These are phyloP conservation scores for Quercus phellos DNA, from an alignment of 331 rosid species.

Conservation along the genomic window DNA sequence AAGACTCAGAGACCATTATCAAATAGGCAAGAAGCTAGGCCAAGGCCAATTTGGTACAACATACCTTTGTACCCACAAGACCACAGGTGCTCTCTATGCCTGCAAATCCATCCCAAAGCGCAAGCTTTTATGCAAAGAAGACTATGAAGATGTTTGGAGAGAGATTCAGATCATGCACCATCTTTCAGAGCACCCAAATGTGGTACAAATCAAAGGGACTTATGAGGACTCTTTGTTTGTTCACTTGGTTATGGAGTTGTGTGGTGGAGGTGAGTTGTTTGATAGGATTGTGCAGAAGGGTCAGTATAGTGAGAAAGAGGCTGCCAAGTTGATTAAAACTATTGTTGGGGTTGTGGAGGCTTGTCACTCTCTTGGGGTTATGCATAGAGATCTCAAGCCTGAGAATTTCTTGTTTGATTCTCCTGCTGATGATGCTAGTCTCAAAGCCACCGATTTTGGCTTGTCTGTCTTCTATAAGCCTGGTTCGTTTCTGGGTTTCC, in stretches of 20 bases:
- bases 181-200: slow-evolving; percentile 61
- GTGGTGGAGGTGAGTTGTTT: slow-evolving; percentile 86
- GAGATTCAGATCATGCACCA: slow-evolving; percentile 98
- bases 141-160: slow-evolving; percentile 86
- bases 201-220: slow-evolving; percentile 72
- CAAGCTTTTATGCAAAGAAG: slow-evolving; percentile 64
- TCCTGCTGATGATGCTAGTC: slow-evolving; percentile 61
- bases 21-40: slow-evolving; percentile 75
- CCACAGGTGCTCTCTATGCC: slow-evolving; percentile 48
- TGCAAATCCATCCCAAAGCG: slow-evolving; percentile 91
- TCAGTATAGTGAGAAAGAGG: slow-evolving; percentile 84
- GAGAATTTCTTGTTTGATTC: slow-evolving; percentile 84
- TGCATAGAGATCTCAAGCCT: slow-evolving; percentile 95
- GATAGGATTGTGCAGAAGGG: slow-evolving; percentile 84
- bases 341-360: slow-evolving; percentile 80
- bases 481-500: slow-evolving; percentile 39
- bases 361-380: slow-evolving; percentile 88
- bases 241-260: slow-evolving; percentile 84
- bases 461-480: slow-evolving; percentile 78
- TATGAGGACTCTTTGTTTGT: slow-evolving; percentile 82
- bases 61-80: slow-evolving; percentile 57
- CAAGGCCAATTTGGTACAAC: slow-evolving; percentile 86
- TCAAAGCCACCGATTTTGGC: slow-evolving; percentile 87
- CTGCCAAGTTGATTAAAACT: slow-evolving; percentile 64
- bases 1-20: slow-evolving; percentile 66